Base-by-base conservation (phyloP, 2,329 filamentous ascomycete species). In the Pseudogymnoascus sp. region DNA sequence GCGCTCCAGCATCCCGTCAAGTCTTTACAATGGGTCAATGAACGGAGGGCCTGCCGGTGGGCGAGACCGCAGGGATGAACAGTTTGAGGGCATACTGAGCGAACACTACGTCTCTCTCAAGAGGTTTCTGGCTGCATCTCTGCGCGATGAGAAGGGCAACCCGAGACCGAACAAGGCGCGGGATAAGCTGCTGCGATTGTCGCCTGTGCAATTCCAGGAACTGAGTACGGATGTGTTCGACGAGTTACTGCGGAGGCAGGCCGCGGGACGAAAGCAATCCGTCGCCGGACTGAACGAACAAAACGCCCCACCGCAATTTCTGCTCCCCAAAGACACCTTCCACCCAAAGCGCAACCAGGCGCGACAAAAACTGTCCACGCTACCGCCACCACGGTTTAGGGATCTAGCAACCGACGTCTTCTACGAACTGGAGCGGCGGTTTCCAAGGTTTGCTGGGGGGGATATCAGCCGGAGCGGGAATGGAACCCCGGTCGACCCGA, bases 301-400 rank as follows among this genome's bases (percentile, higher is more conserved):
- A 65, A 74, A 72, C 55, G 77, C 76, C 3, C 81, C 83, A n/a
- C 90, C 91, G 1, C 78, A 84, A 11, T 95, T 86, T 72, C 83
- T 99, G 5, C 78, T 90, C 23, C 91, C 94, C n/a, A 91, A 93
- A 73, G 83, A 88, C 67, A 88, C 86, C 66, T 97, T 97, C 76
- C 94, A 99, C 75, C 92, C 92, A 2, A 99, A 97, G 77, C 88
- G 94, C 66, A 99, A 99, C 73, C 92, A 97, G 74, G 94, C 94
- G n/a, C 85, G 94, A 41, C 92, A 97, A 75, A 95, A 96, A 74
- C 84, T 99, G 19, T 93, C 92, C 0, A 96, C 92, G 0, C 83
- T 99, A 12, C 91, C 92, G 2, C 86, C 89, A 22, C 87, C 91
- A 25, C 83, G 93, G 63, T 99, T 99, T 72, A 85, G 91, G 68